These are phyloP conservation scores for Carex scoparia DNA, from an alignment of 176 grass and related monocot genomes.

Conservation along the genomic window DNA sequence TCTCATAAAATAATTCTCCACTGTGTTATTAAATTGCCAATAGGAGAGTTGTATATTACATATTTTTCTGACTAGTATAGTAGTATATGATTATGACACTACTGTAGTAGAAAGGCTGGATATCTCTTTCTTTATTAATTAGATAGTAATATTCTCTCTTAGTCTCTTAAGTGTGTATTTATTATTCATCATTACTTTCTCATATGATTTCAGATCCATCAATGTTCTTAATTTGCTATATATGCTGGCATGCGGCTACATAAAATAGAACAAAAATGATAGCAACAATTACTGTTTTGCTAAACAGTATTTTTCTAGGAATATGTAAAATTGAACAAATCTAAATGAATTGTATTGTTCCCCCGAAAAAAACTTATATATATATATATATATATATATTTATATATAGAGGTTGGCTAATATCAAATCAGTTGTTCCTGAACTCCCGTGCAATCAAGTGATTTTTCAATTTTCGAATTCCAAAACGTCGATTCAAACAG, in stretches of 20 bases:
- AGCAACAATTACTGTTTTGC: background rate
- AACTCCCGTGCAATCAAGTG: too few species aligned
- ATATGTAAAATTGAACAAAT: background rate
- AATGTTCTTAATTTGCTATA: background rate
- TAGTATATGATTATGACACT: background rate
- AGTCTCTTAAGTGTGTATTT: background rate
- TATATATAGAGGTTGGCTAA: too few species aligned
- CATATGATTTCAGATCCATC: slow-evolving; percentile 1
- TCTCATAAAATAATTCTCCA: slow-evolving; percentile 2
- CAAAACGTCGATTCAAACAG: too few species aligned
- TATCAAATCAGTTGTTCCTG: too few species aligned
- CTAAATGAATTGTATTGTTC: too few species aligned
- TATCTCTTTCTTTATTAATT: slow-evolving; percentile 19
- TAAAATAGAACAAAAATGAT: background rate
- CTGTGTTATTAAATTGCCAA: slow-evolving; percentile 26
- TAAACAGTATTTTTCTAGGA: background rate
- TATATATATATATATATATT: too few species aligned
- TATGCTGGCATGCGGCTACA: background rate
- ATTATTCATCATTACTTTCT: slow-evolving; percentile 3
- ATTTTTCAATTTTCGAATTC: too few species aligned
- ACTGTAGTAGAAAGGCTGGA: slow-evolving; percentile 7
- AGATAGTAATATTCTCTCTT: slow-evolving; percentile 13
- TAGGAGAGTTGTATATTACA: background rate
- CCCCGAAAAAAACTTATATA: too few species aligned
- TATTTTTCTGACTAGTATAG: background rate